phyloP scores from a whole-genome alignment of 768 basidiomycete species.

The Boletus rubroflammeus region DNA sequence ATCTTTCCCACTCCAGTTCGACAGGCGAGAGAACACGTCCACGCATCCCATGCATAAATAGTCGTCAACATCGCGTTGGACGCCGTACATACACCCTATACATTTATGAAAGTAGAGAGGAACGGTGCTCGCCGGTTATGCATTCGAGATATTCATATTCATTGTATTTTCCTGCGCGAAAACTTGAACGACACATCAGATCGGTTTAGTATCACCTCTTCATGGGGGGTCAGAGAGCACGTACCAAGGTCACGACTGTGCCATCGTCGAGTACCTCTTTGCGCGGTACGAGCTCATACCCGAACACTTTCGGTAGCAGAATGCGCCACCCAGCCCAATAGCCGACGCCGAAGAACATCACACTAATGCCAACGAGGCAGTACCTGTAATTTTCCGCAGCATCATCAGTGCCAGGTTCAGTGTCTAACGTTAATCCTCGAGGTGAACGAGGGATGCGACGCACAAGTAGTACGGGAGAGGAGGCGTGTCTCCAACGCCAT shows the following conservation, averaged over 20 bases:
- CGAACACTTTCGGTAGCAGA: slow-evolving; percentile 45
- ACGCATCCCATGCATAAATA: background rate
- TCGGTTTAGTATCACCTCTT: background rate
- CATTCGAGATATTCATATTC: background rate
- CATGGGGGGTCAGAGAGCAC: slow-evolving; percentile 8
- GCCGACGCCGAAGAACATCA: slow-evolving; percentile 43
- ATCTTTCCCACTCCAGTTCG: background rate
- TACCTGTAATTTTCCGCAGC: slow-evolving; percentile 34
- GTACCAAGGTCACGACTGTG: slow-evolving; percentile 44
- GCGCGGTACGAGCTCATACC: slow-evolving; percentile 44
- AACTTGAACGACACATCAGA: slow-evolving; percentile 5
- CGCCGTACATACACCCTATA: background rate
- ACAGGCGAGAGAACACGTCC: background rate
- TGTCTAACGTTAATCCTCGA: slow-evolving; percentile 1
- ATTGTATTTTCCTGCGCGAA: slow-evolving; percentile 8
- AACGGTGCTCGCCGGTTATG: background rate
- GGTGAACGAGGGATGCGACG: slow-evolving; percentile 28
- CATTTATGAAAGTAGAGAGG: background rate
- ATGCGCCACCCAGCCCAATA: slow-evolving; percentile 58
- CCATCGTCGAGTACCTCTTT: slow-evolving; percentile 51
- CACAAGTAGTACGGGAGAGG: slow-evolving; percentile 60
- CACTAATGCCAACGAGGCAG: slow-evolving; percentile 49
- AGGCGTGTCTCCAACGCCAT: slow-evolving; percentile 56
- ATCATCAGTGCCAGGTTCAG: slow-evolving; percentile 6
- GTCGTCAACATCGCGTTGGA: background rate